phyloP scores from a whole-genome alignment of 2,329 filamentous ascomycete species.

The Gnomoniopsis sp. region DNA sequence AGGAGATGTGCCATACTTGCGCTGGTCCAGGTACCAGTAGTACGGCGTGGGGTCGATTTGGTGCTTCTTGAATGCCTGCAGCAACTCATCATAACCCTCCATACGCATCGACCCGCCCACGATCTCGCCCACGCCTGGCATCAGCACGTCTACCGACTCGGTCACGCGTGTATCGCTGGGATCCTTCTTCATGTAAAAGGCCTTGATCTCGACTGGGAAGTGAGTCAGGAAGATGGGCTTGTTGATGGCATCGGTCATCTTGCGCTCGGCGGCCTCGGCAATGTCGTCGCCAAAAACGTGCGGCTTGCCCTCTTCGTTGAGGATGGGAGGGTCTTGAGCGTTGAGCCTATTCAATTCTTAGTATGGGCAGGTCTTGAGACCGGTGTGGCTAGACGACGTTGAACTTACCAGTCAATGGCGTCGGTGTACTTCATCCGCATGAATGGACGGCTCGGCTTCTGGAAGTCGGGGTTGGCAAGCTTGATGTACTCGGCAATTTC shows the following conservation, averaged over 20 bases:
- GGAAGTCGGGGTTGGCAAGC: slow-evolving; percentile 87
- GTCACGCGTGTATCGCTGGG: slow-evolving; percentile 76
- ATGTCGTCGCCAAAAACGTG: slow-evolving; percentile 97
- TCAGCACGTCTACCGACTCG: slow-evolving; percentile 78
- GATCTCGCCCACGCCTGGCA: slow-evolving; percentile 97
- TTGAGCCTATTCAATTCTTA: slow-evolving; percentile 67
- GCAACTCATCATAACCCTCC: slow-evolving; percentile 83
- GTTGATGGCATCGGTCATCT: slow-evolving; percentile 97
- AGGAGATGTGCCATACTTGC: slow-evolving; percentile 91
- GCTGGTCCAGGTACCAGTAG: slow-evolving; percentile 98
- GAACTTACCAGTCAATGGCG: slow-evolving; percentile 17
- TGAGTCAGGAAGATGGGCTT: slow-evolving; percentile 93
- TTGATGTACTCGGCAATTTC: slow-evolving; percentile 70
- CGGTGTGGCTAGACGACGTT: neutral
- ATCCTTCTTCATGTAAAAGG: slow-evolving; percentile 98
- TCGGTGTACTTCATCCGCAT: slow-evolving; percentile 84
- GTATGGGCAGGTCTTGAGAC: neutral
- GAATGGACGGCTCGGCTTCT: slow-evolving; percentile 79
- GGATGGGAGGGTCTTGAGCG: slow-evolving; percentile 74
- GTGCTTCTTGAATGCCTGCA: slow-evolving; percentile 83
- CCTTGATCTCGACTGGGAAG: slow-evolving; percentile 96
- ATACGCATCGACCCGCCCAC: slow-evolving; percentile 97
- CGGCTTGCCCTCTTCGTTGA: slow-evolving; percentile 86
- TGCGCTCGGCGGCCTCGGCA: slow-evolving; percentile 92
- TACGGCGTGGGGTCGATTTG: slow-evolving; percentile 81